These are phyloP conservation scores for Dimocarpus longan DNA, from an alignment of 345 rosid genomes.

Conservation along the genomic window DNA sequence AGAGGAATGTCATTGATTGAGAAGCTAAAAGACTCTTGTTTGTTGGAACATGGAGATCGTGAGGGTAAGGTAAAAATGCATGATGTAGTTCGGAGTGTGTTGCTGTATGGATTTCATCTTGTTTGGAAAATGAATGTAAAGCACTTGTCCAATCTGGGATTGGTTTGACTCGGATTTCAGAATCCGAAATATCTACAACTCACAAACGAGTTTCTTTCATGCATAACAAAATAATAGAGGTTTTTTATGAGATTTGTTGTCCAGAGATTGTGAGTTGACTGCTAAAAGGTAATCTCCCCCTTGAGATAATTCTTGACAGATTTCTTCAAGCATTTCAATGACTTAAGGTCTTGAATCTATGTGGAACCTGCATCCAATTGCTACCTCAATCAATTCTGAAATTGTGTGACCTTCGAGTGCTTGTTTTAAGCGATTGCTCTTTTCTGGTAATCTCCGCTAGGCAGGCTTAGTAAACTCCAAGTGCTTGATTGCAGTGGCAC, in stretches of 20 bases:
- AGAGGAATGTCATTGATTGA: conserved; percentile 29
- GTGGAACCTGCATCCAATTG: conserved; percentile 16
- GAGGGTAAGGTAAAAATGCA: conserved; percentile 30
- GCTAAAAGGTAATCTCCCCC: conserved; percentile 36
- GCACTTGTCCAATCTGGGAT: no score
- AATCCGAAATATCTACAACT: not conserved
- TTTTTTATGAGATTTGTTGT: not conserved
- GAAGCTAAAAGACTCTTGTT: conserved; percentile 33
- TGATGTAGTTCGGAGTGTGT: conserved; percentile 34
- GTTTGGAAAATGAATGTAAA: no score
- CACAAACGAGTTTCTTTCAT: conserved; percentile 27
- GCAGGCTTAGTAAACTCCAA: conserved; percentile 34
- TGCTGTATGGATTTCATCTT: conserved; percentile 26
- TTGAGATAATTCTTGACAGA: conserved; percentile 31
- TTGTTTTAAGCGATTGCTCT: conserved; percentile 31
- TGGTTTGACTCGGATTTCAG: no score
- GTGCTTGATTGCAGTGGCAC: conserved; percentile 44
- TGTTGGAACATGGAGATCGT: conserved; percentile 39
- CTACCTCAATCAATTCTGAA: no score
- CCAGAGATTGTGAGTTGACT: not conserved
- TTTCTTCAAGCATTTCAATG: conserved; percentile 26
- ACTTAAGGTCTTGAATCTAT: conserved; percentile 35
- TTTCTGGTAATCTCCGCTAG: conserved; percentile 37
- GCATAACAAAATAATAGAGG: conserved; percentile 23
- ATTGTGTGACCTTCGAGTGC: conserved; percentile 30